Percentiles rank a stretch among this genome's conserved stretches.
phyloP scores from a whole-genome alignment of 2,329 filamentous ascomycete species.

The Fusarium floridanum region DNA sequence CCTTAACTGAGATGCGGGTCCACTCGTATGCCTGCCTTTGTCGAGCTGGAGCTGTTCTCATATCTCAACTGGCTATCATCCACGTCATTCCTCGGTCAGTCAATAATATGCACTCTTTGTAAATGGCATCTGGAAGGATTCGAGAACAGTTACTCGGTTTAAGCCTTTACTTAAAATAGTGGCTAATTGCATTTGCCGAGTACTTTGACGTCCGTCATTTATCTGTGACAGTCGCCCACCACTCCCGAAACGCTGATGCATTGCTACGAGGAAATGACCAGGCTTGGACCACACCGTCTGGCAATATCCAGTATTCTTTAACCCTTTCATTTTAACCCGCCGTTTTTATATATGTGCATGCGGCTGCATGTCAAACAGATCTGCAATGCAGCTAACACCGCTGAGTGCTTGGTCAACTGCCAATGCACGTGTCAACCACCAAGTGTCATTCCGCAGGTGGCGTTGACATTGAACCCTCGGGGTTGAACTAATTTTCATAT shows the following conservation, averaged over 20 bases:
- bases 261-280: neutral
- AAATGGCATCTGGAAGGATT: neutral
- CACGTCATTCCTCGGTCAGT: slow-evolving; percentile 26
- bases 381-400: neutral
- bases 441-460: neutral
- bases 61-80: neutral
- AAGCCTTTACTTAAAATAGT: neutral
- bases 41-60: neutral
- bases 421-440: neutral
- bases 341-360: neutral
- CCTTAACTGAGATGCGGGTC: no score
- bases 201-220: neutral
- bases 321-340: neutral
- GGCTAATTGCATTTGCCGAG: neutral
- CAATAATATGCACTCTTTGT: neutral
- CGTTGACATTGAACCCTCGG: neutral
- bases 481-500: neutral
- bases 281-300: neutral
- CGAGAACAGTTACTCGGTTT: neutral
- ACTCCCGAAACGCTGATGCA: neutral
- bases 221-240: neutral
- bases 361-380: neutral
- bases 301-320: neutral
- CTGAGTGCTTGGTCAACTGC: neutral
- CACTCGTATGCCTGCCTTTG: no score